Evolutionary conservation across 495 filamentous ascomycete genomes (phyloP).

Genomic region (Penicillium antarcticum): DNA sequence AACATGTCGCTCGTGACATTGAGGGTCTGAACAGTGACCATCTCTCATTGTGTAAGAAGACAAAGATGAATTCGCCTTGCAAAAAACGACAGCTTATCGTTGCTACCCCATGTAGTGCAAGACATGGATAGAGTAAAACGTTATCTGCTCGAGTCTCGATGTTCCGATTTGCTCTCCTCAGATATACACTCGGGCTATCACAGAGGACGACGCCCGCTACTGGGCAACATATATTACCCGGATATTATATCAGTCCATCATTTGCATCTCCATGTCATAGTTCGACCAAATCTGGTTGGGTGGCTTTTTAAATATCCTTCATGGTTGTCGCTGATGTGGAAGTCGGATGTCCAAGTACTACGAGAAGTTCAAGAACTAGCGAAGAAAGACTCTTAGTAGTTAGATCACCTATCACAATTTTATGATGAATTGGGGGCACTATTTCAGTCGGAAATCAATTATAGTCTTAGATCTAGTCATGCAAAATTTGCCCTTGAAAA

Average conservation of each 20-base stretch:
- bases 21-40: not conserved
- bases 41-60: not conserved
- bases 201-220: not conserved
- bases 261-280: constrained; percentile 3
- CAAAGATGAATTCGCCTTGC: too few relatives aligned
- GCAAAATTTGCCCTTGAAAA: too few relatives aligned
- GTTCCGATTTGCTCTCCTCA: not conserved
- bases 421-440: too few relatives aligned
- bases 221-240: not conserved
- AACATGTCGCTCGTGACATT: not conserved
- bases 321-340: constrained; percentile 3
- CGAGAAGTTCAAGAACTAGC: not conserved
- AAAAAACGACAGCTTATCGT: too few relatives aligned
- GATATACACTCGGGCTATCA: not conserved
- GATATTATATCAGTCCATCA: not conserved
- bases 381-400: not conserved
- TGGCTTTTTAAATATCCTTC: not conserved
- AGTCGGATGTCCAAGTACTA: not conserved
- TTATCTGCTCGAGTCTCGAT: not conserved
- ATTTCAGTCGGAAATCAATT: too few relatives aligned
- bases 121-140: not conserved
- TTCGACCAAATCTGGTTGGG: not conserved
- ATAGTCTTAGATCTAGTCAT: too few relatives aligned
- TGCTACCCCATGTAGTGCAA: not conserved
- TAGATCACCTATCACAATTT: too few relatives aligned